These are phyloP conservation scores for Acacia acuminata DNA, from an alignment of 306 rosid species.

Conservation along the genomic window DNA sequence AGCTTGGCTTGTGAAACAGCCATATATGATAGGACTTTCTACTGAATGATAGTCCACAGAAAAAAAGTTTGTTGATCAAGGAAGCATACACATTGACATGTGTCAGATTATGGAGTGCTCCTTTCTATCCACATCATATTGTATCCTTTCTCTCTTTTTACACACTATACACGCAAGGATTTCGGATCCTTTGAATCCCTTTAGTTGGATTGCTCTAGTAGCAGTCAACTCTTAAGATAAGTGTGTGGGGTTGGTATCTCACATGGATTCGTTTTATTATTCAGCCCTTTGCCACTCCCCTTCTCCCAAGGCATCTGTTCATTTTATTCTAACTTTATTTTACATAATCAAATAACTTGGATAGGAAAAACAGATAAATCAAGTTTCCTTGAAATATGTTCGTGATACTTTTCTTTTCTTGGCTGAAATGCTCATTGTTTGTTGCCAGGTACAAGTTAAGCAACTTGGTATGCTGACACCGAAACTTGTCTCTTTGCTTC, in stretches of 20 bases:
- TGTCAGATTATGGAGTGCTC: neutral
- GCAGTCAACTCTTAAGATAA: neutral
- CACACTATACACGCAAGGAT: neutral
- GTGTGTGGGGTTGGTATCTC: neutral
- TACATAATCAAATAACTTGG: neutral
- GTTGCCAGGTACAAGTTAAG: neutral
- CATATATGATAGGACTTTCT: neutral
- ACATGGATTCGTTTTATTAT: neutral
- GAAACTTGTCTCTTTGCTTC: slow-evolving; percentile 41
- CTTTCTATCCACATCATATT: neutral
- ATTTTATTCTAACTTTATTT: neutral
- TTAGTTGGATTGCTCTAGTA: neutral
- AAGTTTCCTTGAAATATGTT: neutral
- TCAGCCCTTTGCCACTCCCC: neutral
- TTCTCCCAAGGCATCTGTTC: neutral
- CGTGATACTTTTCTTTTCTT: neutral
- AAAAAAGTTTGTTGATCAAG: neutral
- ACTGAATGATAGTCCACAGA: neutral
- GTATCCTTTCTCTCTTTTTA: neutral
- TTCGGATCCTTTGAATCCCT: neutral
- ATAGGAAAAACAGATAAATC: neutral
- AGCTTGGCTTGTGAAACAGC: neutral
- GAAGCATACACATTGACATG: neutral
- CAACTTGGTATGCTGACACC: neutral
- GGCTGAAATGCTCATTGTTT: neutral